Base-by-base conservation (phyloP, 345 rosid genomes). In the Gossypium mustelinum region DNA sequence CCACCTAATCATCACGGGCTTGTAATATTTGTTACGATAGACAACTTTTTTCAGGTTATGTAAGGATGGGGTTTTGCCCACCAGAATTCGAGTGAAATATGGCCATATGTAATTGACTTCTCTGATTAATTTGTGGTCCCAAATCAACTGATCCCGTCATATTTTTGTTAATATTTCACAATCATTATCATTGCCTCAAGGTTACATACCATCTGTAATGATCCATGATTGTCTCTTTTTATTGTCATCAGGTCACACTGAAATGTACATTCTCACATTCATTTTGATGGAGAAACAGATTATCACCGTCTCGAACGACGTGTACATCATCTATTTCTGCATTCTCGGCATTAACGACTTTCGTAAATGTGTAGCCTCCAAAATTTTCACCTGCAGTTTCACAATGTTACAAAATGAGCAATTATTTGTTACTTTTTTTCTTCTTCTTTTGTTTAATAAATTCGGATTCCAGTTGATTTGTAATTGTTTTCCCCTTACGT, bases 241-340 rank as follows among this genome's bases (percentile, higher is more conserved):
- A 13, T 24, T 43, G 51, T 66, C 67, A 57, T 78, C 73, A 74
- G 51, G 70, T 77, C 73, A 68, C 73, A 72, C 72, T 61, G 66
- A 69, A 61, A 16, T 69, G 50, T 58, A 75, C 54, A 65, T 60
- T 76, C 77, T 82, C 83, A 54, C 52, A 51, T 64, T 82, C 81
- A 72, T 77, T 76, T 59, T 83, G 79, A 77, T 81, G 90, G 78
- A 91, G 88, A 83, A 86, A 90, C 86, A 95, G 89, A 81, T 91
- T 87, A 84, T 95, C 99, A 76, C 95, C 96, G 69, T 95, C 99
- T 78, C 98, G 86, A 86, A 95, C 84, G 75, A 92, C 97, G 79
- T 75, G 24, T 77, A 86, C 75, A 79, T 91, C 96, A 77, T 91
- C 94, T 78, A 94, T 87, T 81, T 89, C 97, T 69, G 97, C 90